Base-by-base conservation (phyloP, 257 asterid species). In the Hygrophila difformis region DNA sequence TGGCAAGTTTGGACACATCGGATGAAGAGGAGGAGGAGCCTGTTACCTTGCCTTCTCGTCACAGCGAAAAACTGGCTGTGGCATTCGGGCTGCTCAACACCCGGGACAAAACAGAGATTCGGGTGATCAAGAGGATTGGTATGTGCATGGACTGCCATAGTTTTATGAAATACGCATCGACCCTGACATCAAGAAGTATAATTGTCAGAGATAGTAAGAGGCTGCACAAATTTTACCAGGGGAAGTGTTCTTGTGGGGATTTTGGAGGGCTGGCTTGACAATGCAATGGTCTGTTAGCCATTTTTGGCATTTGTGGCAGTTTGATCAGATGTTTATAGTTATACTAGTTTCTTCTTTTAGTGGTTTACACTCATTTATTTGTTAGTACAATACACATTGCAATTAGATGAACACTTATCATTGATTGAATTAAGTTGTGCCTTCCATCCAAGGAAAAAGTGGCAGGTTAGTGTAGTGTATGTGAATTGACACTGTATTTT, bases 91-190 rank as follows among this genome's bases (percentile, higher is more conserved):
- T 89, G 60, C 60, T 79, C 35, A 73, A 73, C 56, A 65, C 81
- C 28, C 59, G 70, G 15, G 61, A 57, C 1, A 66, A 54, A 46
- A 76, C 75, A 13, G 55, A 66, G 1, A 60, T 88, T 39, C 59
- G 86, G 57, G 68, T 89, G 36, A 59, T 67, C 36, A 89, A 89
- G 96, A 84, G 77, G 45, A 70, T 61, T 41, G 59, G 93, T 46
- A 75, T 89, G 84, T 89, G 97, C 62, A 63, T 71, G 62, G 91
- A 84, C 53, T 89, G 96, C 65, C 97, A 89, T 57, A 59, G 29
- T 69, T 89, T 89, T 51, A 69, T 82, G 40, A 82, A 84, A 56
- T 24, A 61, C 8, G 71, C 75, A 42, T 89, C 97, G 7, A 10
- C 44, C 18, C 52, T 76, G 66, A 81, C 73, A 49, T 61, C 71